Conservation (phyloP, 2,329 filamentous ascomycete species). For the Microsporum canis region DNA sequence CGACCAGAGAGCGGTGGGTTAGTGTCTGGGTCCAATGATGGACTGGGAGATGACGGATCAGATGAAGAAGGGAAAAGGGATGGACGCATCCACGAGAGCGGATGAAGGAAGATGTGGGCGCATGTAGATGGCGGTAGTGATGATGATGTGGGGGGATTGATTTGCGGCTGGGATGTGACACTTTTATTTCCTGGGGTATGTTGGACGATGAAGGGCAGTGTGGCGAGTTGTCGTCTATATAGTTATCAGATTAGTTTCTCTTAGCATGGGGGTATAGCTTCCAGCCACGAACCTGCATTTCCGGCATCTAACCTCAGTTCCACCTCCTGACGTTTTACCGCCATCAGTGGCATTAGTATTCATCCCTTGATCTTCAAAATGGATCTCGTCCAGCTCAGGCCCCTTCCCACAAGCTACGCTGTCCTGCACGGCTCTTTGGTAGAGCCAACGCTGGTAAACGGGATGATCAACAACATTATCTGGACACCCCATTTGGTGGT, state of each 20-base stretch:
- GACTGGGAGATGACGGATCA: slow-evolving; percentile 6
- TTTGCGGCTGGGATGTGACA: neutral
- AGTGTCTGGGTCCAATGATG: slow-evolving; percentile 15
- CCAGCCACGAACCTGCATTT: slow-evolving; percentile 60
- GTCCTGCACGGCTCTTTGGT: slow-evolving; percentile 52
- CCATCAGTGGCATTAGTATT: slow-evolving; percentile 12
- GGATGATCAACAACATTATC: slow-evolving; percentile 56
- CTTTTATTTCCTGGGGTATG: slow-evolving; percentile 40
- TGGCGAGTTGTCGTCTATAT: slow-evolving; percentile 44
- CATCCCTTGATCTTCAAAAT: slow-evolving; percentile 52
- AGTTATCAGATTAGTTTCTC: neutral
- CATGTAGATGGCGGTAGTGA: slow-evolving; percentile 40
- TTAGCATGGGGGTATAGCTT: neutral
- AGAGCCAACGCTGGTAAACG: slow-evolving; percentile 69
- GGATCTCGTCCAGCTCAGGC: slow-evolving; percentile 61
- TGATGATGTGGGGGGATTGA: slow-evolving; percentile 9
- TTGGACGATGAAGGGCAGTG: slow-evolving; percentile 54
- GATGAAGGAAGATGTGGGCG: slow-evolving; percentile 82
- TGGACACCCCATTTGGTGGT: slow-evolving; percentile 77
- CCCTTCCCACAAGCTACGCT: slow-evolving; percentile 65
- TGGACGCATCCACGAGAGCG: slow-evolving; percentile 86
- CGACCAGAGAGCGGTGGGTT: slow-evolving; percentile 75
- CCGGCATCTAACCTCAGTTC: slow-evolving; percentile 66
- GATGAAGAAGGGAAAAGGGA: slow-evolving; percentile 45
- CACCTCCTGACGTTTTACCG: slow-evolving; percentile 14